These are phyloP conservation scores for Candolleomyces efflorescens DNA, from an alignment of 768 basidiomycete genomes.

Conservation along the genomic window DNA sequence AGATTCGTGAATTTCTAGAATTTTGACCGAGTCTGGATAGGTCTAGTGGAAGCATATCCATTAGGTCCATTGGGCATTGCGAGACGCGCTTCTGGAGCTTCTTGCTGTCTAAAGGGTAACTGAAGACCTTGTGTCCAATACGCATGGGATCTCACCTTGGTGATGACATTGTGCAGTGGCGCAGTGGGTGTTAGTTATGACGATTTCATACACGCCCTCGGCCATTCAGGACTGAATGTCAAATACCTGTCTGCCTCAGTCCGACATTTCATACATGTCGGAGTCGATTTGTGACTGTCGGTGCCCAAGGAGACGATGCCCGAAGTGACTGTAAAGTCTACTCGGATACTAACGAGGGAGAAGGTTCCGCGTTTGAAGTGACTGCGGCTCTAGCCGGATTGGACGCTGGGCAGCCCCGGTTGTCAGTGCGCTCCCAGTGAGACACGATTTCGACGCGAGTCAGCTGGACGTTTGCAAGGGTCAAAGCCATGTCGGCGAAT, in stretches of 20 bases:
- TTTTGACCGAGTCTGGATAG: background rate
- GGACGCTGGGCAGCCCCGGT: background rate
- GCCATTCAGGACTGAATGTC: background rate
- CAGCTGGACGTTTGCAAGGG: background rate
- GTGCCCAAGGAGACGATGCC: background rate
- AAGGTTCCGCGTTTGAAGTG: constrained; percentile 6
- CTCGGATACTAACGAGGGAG: constrained; percentile 7
- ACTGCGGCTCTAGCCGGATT: constrained; percentile 10
- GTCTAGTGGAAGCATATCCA: background rate
- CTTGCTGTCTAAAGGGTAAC: constrained; percentile 9
- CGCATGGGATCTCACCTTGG: constrained; percentile 6
- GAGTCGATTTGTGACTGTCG: background rate
- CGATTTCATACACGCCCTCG: background rate
- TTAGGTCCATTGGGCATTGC: too few species aligned
- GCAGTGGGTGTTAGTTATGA: background rate
- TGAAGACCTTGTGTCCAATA: constrained; percentile 4
- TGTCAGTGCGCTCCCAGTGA: background rate
- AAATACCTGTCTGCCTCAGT: background rate
- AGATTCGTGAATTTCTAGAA: background rate
- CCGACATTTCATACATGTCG: background rate
- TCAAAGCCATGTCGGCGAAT: constrained; percentile 7
- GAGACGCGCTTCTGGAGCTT: background rate
- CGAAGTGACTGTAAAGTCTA: constrained; percentile 1
- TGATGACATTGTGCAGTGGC: constrained; percentile 10
- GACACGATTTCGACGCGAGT: background rate